These are phyloP conservation scores for Gracilaria domingensis DNA, from an alignment of 23 red algal genomes.

Conservation along the genomic window DNA sequence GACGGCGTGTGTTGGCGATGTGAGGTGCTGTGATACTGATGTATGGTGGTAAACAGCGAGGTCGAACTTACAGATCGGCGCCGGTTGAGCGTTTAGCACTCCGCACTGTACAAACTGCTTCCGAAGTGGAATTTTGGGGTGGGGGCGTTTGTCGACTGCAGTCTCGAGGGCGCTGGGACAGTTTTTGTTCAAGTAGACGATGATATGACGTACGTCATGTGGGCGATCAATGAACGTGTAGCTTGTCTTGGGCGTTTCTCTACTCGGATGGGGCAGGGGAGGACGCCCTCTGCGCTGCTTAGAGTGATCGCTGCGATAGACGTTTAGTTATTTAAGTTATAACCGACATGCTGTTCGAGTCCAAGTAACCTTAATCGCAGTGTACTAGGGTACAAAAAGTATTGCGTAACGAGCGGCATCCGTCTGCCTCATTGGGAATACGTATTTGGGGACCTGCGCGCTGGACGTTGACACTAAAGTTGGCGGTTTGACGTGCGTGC, in stretches of 20 bases:
- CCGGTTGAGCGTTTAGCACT: too few species aligned
- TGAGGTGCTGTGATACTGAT: background rate
- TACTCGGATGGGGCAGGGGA: too few species aligned
- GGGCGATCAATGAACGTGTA: background rate
- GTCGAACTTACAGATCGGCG: background rate
- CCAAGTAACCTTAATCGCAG: too few species aligned
- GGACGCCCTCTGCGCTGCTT: too few species aligned
- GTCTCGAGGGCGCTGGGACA: background rate
- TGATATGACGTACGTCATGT: background rate
- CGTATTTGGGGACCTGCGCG: too few species aligned
- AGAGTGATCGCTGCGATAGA: slow-evolving; percentile 6
- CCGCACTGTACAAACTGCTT: background rate
- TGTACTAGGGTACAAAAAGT: too few species aligned
- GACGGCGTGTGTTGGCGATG: background rate
- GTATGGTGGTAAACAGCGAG: background rate
- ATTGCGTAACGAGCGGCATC: slow-evolving; percentile 14
- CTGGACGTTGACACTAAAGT: background rate
- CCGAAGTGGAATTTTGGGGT: background rate
- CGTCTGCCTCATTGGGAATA: background rate
- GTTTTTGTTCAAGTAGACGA: background rate
- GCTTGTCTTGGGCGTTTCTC: too few species aligned
- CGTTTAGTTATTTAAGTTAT: too few species aligned
- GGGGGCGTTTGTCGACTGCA: background rate
- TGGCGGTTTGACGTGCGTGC: background rate
- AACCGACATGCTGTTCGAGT: too few species aligned